Conservation (phyloP, 2,329 filamentous ascomycete genomes). For the Ophiostoma novo-ulmi region DNA sequence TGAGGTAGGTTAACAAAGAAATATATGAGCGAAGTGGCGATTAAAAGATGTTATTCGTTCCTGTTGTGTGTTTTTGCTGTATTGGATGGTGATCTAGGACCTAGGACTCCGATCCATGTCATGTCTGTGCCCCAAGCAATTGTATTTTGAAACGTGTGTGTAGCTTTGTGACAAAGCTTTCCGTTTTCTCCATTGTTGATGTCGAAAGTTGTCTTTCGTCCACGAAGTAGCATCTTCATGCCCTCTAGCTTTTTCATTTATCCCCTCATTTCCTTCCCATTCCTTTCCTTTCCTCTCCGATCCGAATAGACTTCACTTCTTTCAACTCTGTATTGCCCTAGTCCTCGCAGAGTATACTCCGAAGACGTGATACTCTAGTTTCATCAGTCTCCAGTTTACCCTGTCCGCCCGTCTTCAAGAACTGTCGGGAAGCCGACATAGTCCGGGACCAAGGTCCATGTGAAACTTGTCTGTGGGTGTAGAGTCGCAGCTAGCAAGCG, state of each 20-base stretch:
- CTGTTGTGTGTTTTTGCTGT: background rate
- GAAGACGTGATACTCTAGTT: background rate
- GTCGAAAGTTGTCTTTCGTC: background rate
- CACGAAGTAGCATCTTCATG: background rate
- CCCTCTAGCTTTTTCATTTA: too few species aligned
- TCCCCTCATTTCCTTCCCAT: background rate
- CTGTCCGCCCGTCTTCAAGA: slow-evolving; percentile 4
- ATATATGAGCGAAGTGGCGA: too few species aligned
- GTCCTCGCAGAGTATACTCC: background rate
- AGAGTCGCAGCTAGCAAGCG: slow-evolving; percentile 7
- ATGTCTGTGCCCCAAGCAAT: background rate
- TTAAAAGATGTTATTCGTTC: too few species aligned
- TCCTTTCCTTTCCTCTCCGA: background rate
- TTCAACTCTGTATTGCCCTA: background rate
- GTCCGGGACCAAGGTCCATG: background rate
- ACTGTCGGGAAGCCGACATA: background rate
- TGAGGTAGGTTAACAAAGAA: background rate
- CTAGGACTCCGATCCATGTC: background rate
- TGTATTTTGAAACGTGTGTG: background rate
- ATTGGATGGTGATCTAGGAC: background rate
- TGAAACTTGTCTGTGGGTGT: slow-evolving; percentile 1
- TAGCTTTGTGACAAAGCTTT: background rate
- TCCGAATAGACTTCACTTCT: background rate
- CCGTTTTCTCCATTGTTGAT: background rate
- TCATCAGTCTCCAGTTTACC: background rate